Evolutionary conservation across 2,329 filamentous ascomycete species (phyloP).

Genomic region (Phyllosticta citriasiana): DNA sequence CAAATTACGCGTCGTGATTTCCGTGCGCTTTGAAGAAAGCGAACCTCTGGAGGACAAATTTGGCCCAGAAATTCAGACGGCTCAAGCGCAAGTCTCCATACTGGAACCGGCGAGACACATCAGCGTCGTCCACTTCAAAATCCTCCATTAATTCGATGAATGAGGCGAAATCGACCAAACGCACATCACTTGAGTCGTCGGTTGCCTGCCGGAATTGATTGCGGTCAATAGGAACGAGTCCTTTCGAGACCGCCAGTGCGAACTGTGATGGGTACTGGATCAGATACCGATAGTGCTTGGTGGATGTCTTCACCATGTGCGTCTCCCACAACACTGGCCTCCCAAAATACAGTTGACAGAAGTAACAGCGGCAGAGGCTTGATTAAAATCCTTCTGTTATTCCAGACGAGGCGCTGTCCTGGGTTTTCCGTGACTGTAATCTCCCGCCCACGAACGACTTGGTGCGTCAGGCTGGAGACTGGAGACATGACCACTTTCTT

Average conservation of each 20-base stretch:
- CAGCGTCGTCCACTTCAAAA: background rate
- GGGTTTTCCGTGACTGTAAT: conserved; percentile 16
- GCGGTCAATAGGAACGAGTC: background rate
- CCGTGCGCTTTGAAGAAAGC: conserved; percentile 2
- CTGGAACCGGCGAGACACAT: conserved; percentile 11
- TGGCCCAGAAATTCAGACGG: conserved; percentile 11
- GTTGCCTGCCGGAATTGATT: background rate
- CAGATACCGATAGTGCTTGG: conserved; percentile 11
- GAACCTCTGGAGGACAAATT: conserved; percentile 1
- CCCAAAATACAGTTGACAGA: conserved; percentile 16
- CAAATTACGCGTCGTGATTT: conserved; percentile 6
- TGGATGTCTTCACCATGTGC: conserved; percentile 11
- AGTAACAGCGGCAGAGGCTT: conserved; percentile 17
- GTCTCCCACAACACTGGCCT: conserved; percentile 13
- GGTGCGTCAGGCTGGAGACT: conserved; percentile 14
- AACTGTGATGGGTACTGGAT: conserved; percentile 16
- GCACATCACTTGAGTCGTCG: background rate
- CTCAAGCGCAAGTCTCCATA: conserved; percentile 13
- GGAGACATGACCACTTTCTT: background rate
- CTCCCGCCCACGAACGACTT: conserved; percentile 14
- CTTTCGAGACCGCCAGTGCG: conserved; percentile 11
- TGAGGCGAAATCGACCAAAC: background rate
- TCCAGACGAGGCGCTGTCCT: conserved; percentile 16
- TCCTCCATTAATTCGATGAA: conserved; percentile 5
- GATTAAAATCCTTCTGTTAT: conserved; percentile 13